Evolutionary conservation across 176 grass and related monocot species (phyloP), one percentile per base, ranked within the genome.

Genomic region (Lolium perenne): DNA sequence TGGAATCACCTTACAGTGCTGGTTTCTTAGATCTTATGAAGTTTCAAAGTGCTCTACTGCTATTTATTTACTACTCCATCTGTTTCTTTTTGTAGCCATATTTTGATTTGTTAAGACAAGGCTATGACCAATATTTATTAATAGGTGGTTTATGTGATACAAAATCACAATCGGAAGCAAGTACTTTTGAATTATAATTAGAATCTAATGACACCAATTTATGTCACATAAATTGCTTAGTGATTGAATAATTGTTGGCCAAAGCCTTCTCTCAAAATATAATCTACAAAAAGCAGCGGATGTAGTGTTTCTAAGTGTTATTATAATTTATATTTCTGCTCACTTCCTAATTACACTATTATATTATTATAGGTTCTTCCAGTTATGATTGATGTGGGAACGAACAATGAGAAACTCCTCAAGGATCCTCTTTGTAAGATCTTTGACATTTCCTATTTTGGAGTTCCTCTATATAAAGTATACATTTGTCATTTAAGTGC

Each of bases 381-480:
- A n/a, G 82, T 98, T 86, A 98, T 98, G 96, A 94, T 98, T 86
- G 96, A 98, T 88, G 96, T 98, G 16, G 96, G 96, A 91, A 98
- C 93, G 17, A 98, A 95, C 87, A 95, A 95, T 74, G 93, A 98
- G 60, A 98, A 92, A 63, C 93, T 98, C 49, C 88, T 98, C 47
- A 92, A 89, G 71, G 96, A 98, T 66, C 96, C 96, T 83, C 90
- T 95, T 53, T 98, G 93, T 98, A 95, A 95, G 91, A 75, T 85
- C 38, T 83, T 90, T n/a, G 68, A 79, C 25, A 66, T 86, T 65
- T 29, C 69, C 20, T 53, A 10, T 66, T 8, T 62, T 82, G 16
- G 53, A 40, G 74, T 50, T 55, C 25, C 15, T 17, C 23, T 83
- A 65, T 29, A 55, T 55, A 7, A 49, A 21, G 25, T 87, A 65